A percentile compares a stretch with the other conserved stretches of the same genome.
These are phyloP conservation scores for Microbotryum intermedium DNA, from an alignment of 1,284 basidiomycete species.

Conservation along the genomic window DNA sequence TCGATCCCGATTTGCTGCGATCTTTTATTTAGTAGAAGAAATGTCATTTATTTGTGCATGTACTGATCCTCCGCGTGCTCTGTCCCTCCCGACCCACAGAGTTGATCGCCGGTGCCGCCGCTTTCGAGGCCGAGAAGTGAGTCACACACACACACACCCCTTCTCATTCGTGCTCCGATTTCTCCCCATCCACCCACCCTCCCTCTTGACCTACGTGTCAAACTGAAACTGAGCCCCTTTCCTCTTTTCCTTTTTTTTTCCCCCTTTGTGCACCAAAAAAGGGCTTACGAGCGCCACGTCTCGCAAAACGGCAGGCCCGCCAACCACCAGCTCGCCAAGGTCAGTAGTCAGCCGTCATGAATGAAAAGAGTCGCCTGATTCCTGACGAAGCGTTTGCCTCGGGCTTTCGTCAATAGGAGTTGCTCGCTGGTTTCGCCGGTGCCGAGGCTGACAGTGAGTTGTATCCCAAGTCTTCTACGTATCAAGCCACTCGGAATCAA, in stretches of 20 bases:
- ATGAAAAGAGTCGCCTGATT: no score
- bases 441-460: constrained; percentile 38
- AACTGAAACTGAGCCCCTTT: background rate
- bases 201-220: background rate
- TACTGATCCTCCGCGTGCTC: background rate
- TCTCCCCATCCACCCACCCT: background rate
- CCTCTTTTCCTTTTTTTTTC: no score
- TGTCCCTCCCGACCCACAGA: background rate
- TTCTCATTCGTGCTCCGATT: background rate
- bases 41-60: background rate
- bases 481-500: no score
- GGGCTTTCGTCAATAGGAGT: constrained; percentile 31
- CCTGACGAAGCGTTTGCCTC: no score
- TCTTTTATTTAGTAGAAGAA: no score
- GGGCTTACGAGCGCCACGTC: constrained; percentile 39
- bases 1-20: no score
- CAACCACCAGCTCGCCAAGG: constrained; percentile 16
- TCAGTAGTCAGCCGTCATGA: background rate
- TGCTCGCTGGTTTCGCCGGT: constrained; percentile 40
- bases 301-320: constrained; percentile 35
- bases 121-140: constrained; percentile 14
- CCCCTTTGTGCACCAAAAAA: background rate
- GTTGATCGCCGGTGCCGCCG: constrained; percentile 15
- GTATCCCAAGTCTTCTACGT: no score
- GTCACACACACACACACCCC: background rate